A percentile compares a stretch with the other conserved stretches of the same genome.
These are phyloP conservation scores for Trebouxia sp. DNA, from an alignment of 139 green algal genomes.

Conservation along the genomic window DNA sequence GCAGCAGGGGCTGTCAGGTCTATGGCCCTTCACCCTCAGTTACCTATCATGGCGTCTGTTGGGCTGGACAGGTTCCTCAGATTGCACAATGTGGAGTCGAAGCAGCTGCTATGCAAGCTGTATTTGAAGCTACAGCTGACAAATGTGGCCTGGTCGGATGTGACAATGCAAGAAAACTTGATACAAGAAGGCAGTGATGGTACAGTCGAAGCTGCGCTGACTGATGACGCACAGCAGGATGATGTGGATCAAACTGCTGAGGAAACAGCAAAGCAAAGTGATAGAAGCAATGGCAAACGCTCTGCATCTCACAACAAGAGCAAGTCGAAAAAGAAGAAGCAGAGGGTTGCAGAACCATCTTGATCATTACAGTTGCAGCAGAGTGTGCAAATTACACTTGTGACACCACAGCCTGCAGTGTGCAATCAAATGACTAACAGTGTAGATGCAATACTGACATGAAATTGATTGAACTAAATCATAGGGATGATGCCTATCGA, in stretches of 20 bases:
- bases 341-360: neutral
- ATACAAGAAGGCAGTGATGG: too few species aligned
- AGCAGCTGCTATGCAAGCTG: neutral
- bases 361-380: too few species aligned
- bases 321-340: neutral
- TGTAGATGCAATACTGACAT: too few species aligned
- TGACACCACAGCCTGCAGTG: too few species aligned
- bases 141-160: neutral
- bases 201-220: too few species aligned
- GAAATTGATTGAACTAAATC: too few species aligned
- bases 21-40: neutral
- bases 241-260: neutral
- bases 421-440: too few species aligned
- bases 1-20: neutral
- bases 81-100: neutral
- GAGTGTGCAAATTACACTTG: too few species aligned
- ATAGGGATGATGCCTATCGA: too few species aligned
- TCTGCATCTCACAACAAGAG: neutral
- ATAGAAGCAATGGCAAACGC: neutral
- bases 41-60: constrained; percentile 14
- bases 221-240: too few species aligned
- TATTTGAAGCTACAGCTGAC: constrained; percentile 29
- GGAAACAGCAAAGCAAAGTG: neutral
- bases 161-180: neutral
- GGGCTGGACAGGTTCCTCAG: constrained; percentile 10